Conservation (phyloP, 78 protist species). For the Emiliania huxleyi region DNA sequence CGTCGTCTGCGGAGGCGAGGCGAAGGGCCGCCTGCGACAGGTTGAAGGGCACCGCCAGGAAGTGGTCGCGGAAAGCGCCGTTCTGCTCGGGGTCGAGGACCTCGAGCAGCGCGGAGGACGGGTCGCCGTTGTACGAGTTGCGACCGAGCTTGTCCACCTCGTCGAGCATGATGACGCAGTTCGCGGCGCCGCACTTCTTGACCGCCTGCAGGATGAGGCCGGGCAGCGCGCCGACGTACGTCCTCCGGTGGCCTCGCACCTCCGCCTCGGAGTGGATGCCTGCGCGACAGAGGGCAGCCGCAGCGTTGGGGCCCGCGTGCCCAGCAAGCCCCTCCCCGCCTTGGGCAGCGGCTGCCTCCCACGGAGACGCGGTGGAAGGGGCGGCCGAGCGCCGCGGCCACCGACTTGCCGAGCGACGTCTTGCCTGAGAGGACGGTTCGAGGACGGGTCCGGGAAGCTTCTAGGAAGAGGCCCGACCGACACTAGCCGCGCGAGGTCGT, state of each 20-base stretch:
- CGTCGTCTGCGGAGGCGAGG: no score
- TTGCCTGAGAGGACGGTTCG: no score
- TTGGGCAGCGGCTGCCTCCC: not conserved
- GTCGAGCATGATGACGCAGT: constrained; percentile 91
- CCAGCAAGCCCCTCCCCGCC: no score
- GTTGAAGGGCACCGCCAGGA: constrained; percentile 73
- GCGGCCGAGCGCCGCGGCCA: constrained; percentile 44
- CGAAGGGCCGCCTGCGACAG: constrained; percentile 49
- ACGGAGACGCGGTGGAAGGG: constrained; percentile 45
- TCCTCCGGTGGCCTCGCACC: constrained; percentile 56
- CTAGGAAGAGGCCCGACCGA: no score
- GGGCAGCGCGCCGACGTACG: constrained; percentile 93
- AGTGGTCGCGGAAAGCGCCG: constrained; percentile 82
- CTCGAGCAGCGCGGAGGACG: constrained; percentile 88
- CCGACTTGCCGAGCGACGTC: constrained; percentile 83
- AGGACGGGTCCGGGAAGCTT: no score
- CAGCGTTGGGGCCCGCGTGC: no score
- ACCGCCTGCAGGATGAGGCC: constrained; percentile 91
- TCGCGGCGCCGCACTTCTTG: constrained; percentile 35
- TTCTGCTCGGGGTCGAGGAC: constrained; percentile 77
- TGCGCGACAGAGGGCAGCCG: no score
- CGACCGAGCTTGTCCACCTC: constrained; percentile 78
- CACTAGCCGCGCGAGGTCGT: constrained; percentile 86
- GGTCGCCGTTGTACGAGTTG: constrained; percentile 73
- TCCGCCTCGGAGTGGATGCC: not conserved